These are phyloP conservation scores for Coemansia sp. DNA, from an alignment of 192 early-diverging fungal genomes.

Conservation along the genomic window DNA sequence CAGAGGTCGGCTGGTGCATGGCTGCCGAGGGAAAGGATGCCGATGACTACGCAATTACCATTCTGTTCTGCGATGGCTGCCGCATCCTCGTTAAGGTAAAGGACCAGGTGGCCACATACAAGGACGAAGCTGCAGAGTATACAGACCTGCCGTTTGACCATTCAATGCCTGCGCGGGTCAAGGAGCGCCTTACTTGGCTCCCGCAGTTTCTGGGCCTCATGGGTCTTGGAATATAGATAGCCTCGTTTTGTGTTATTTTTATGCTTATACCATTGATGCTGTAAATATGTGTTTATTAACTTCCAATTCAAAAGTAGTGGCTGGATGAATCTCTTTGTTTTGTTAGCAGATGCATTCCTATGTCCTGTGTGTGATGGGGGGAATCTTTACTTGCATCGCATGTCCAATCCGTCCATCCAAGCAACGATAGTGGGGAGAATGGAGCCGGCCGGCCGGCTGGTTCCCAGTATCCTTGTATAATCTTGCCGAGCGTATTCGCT, in stretches of 20 bases:
- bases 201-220: constrained; percentile 37
- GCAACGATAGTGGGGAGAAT: constrained; percentile 25
- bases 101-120: constrained; percentile 28
- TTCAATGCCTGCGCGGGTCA: constrained; percentile 34
- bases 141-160: constrained; percentile 31
- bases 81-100: constrained; percentile 32
- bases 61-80: constrained; percentile 50
- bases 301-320: background rate
- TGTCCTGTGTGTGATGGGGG: too few species aligned
- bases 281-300: background rate
- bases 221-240: constrained; percentile 16
- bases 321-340: background rate
- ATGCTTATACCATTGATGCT: too few species aligned
- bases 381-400: constrained; percentile 15
- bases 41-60: constrained; percentile 29
- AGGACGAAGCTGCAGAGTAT: constrained; percentile 19
- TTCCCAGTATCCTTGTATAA: background rate
- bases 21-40: constrained; percentile 17
- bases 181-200: constrained; percentile 30
- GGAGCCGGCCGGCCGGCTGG: constrained; percentile 20
- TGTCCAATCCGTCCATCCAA: constrained; percentile 48
- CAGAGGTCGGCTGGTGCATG: constrained; percentile 54
- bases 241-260: too few species aligned
- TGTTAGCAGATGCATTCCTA: background rate
- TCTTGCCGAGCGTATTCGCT: background rate